Evolutionary conservation across 2,329 filamentous ascomycete species (phyloP).

Genomic region (Pseudomassariella vexata): DNA sequence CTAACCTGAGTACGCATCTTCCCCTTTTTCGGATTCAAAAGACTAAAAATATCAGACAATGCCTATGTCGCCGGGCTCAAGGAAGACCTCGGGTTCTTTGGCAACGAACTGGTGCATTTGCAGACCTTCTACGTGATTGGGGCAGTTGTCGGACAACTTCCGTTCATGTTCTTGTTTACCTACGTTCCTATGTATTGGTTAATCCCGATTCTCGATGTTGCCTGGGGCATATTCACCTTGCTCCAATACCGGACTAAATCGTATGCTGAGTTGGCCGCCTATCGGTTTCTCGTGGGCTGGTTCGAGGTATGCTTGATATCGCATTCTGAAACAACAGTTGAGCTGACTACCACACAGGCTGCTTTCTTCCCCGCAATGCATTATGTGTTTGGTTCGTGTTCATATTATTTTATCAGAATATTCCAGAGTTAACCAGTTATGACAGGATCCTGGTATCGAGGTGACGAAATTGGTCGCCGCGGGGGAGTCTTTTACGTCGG

Average conservation of each 20-base stretch:
- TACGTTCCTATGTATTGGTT: conserved; percentile 14
- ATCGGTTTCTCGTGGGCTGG: conserved; percentile 47
- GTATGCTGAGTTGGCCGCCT: conserved; percentile 43
- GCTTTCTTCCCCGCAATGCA: conserved; percentile 34
- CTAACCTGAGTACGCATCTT: conserved; percentile 41
- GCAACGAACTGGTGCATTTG: conserved; percentile 16
- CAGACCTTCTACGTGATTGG: conserved; percentile 17
- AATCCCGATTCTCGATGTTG: conserved; percentile 43
- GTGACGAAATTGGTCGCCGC: conserved; percentile 39
- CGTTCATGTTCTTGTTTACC: conserved; percentile 16
- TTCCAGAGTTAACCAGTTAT: too few relatives aligned
- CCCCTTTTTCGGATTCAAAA: too few relatives aligned
- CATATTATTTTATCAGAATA: not conserved
- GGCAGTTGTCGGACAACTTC: conserved; percentile 13
- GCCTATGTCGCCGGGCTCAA: conserved; percentile 17
- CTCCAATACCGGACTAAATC: conserved; percentile 43
- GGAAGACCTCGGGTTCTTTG: conserved; percentile 15
- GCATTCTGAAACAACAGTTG: not conserved
- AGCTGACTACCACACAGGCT: conserved; percentile 11
- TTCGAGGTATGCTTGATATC: conserved; percentile 35
- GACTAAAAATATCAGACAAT: too few relatives aligned
- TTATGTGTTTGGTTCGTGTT: conserved; percentile 25
- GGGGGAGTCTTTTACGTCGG: conserved; percentile 48
- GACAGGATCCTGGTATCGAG: conserved; percentile 44
- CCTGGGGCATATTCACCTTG: conserved; percentile 51